phyloP scores from a whole-genome alignment of 2,329 filamentous ascomycete species.

The Calonectria hongkongensis region DNA sequence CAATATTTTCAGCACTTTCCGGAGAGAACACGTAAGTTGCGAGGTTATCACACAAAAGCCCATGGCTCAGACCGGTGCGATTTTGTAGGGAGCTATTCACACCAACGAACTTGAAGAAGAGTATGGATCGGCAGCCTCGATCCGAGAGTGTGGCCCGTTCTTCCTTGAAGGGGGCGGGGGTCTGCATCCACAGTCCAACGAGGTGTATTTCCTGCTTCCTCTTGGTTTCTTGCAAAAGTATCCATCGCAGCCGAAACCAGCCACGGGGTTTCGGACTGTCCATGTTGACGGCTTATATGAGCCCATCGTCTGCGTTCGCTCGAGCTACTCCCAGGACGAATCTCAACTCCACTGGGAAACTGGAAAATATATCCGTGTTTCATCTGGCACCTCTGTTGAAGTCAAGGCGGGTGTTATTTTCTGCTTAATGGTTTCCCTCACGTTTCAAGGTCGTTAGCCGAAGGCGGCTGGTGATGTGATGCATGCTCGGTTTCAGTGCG shows the following conservation, averaged over 20 bases:
- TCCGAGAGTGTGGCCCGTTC: not conserved
- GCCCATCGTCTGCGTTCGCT: not conserved
- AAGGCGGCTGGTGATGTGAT: too few species aligned
- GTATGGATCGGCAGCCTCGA: not conserved
- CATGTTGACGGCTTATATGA: not conserved
- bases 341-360: not conserved
- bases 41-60: not conserved
- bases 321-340: not conserved
- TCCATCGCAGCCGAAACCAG: not conserved
- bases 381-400: not conserved
- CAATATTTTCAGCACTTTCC: not conserved
- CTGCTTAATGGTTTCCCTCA: not conserved
- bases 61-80: not conserved
- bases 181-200: not conserved
- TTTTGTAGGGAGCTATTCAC: not conserved
- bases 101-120: conserved; percentile 1
- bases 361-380: conserved; percentile 5
- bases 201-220: not conserved
- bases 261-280: not conserved
- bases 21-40: not conserved
- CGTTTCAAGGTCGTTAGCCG: not conserved
- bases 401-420: not conserved
- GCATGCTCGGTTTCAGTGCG: not conserved
- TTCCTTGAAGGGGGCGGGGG: not conserved
- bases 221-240: not conserved